Evolutionary conservation across 768 basidiomycete genomes (phyloP).

Genomic region (Solioccasus polychromus): DNA sequence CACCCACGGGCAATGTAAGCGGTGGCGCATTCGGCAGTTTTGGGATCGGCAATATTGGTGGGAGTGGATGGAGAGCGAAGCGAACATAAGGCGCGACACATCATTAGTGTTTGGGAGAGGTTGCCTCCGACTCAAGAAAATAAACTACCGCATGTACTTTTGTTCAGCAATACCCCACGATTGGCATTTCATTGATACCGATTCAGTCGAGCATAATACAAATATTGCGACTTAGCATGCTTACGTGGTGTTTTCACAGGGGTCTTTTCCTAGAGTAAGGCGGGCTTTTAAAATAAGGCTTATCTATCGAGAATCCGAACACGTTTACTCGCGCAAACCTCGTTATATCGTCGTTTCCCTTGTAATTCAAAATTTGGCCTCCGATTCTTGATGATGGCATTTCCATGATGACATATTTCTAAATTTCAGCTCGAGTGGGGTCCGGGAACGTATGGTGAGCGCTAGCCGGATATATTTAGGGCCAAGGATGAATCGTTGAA

Average conservation of each 20-base stretch:
- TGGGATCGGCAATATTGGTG: conserved; percentile 43
- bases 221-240: neutral
- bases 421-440: neutral
- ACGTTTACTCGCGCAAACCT: no score
- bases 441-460: conserved; percentile 1
- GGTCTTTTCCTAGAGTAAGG: neutral
- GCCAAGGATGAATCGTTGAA: no score
- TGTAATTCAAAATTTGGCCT: neutral
- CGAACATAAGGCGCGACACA: conserved; percentile 17
- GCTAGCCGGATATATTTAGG: no score
- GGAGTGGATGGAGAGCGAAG: conserved; percentile 23
- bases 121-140: conserved; percentile 2
- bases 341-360: neutral
- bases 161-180: conserved; percentile 8
- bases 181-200: conserved; percentile 11
- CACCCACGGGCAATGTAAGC: conserved; percentile 23
- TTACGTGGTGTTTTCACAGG: neutral
- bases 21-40: conserved; percentile 49
- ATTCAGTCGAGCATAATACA: no score
- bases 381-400: neutral
- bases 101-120: neutral
- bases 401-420: no score
- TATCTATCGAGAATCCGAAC: no score
- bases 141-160: conserved; percentile 10
- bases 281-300: neutral